Percentiles rank a stretch among this genome's conserved stretches.
phyloP scores from a whole-genome alignment of 1,284 basidiomycete genomes.

The Schizophyllum amplum region DNA sequence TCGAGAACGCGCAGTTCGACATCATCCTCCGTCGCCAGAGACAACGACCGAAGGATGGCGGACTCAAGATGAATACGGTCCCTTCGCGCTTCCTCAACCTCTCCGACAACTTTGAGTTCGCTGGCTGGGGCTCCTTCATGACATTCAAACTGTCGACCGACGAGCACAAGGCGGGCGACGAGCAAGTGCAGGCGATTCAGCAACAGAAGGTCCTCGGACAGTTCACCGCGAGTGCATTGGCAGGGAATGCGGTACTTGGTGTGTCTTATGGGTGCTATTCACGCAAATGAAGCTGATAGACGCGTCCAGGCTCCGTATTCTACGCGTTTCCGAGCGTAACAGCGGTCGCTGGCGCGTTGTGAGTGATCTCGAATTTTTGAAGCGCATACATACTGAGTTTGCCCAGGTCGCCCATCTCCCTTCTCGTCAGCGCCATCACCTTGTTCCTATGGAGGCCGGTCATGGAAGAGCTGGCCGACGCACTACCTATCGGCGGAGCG shows the following conservation, averaged over 20 bases:
- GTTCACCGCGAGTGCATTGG: constrained; percentile 50
- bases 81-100: constrained; percentile 58
- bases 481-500: constrained; percentile 59
- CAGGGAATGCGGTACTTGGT: constrained; percentile 62
- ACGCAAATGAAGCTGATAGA: not conserved
- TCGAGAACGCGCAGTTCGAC: constrained; percentile 40
- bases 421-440: constrained; percentile 50
- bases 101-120: constrained; percentile 57
- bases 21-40: constrained; percentile 53
- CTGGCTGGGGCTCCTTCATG: constrained; percentile 53
- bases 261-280: not conserved
- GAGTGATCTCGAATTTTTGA: constrained; percentile 14
- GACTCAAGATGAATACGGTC: constrained; percentile 34
- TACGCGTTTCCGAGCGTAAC: constrained; percentile 64
- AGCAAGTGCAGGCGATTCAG: constrained; percentile 24
- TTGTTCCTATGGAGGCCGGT: constrained; percentile 64
- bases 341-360: constrained; percentile 50
- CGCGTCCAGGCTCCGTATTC: constrained; percentile 38
- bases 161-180: constrained; percentile 28
- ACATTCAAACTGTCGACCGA: constrained; percentile 33
- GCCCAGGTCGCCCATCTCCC: constrained; percentile 55
- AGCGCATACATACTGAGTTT: not conserved
- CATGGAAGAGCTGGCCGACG: constrained; percentile 60
- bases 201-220: constrained; percentile 41
- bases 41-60: constrained; percentile 32